Conservation (phyloP, 306 rosid genomes). For the Dalbergia cochinchinensis region DNA sequence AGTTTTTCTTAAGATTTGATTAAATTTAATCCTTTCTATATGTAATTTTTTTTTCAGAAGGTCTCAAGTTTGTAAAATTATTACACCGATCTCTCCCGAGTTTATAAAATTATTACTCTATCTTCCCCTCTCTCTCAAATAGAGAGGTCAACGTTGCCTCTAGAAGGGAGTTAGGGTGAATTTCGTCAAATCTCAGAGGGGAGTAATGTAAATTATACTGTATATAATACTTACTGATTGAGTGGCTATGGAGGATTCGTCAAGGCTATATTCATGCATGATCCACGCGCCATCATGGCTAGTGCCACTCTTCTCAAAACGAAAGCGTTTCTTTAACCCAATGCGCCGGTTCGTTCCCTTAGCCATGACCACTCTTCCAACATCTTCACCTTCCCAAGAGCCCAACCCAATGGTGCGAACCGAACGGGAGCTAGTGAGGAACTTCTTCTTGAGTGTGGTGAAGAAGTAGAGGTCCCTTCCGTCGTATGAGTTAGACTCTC, state of each 20-base stretch:
- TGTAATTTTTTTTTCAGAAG: too few relatives aligned
- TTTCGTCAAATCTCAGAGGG: too few relatives aligned
- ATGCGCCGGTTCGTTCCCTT: neutral
- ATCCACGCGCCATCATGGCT: slow-evolving; percentile 18
- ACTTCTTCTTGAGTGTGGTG: slow-evolving; percentile 18
- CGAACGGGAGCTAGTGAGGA: neutral
- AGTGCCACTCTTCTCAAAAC: slow-evolving; percentile 33
- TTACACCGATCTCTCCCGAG: too few relatives aligned
- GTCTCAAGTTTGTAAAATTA: too few relatives aligned
- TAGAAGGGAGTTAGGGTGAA: too few relatives aligned
- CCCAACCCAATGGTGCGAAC: slow-evolving; percentile 30
- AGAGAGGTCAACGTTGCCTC: too few relatives aligned
- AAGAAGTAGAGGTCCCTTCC: slow-evolving; percentile 39
- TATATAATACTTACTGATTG: neutral
- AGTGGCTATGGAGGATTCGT: neutral
- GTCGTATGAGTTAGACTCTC: neutral
- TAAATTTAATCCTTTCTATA: too few relatives aligned
- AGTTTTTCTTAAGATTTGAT: too few relatives aligned
- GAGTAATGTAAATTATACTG: too few relatives aligned
- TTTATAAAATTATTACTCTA: too few relatives aligned
- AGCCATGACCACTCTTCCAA: neutral
- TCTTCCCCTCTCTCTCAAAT: too few relatives aligned
- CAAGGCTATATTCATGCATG: slow-evolving; percentile 29
- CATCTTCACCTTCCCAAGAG: slow-evolving; percentile 39
- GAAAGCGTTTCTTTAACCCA: neutral